Evolutionary conservation across 257 asterid species (phyloP).

Genomic region (Capsicum pubescens): DNA sequence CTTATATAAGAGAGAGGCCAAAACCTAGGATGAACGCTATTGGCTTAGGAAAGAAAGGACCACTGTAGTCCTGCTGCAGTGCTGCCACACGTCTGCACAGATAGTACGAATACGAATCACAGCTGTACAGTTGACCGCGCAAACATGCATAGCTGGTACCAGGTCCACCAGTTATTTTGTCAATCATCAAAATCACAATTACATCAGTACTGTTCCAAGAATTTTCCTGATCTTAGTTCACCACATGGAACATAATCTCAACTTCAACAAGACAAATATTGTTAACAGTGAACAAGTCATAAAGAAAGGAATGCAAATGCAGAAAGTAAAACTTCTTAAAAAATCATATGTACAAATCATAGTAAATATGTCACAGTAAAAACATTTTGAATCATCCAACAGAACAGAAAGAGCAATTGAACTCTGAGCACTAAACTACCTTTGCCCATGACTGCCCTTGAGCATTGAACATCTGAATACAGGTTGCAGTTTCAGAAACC

Average conservation of each 20-base stretch:
- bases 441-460: conserved; percentile 72
- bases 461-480: conserved; percentile 84
- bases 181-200: no score
- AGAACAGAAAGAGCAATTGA: background rate
- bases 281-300: conserved; percentile 14
- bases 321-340: conserved; percentile 16
- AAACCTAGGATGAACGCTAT: no score
- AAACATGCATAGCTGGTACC: no score
- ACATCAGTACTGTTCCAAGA: background rate
- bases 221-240: conserved; percentile 24
- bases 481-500: conserved; percentile 82
- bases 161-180: no score
- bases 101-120: no score
- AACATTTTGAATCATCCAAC: background rate
- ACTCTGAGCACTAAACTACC: conserved; percentile 48
- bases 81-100: no score
- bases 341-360: conserved; percentile 11
- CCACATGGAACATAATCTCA: background rate
- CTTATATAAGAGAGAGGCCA: no score
- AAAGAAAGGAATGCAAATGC: conserved; percentile 2
- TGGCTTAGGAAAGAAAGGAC: no score
- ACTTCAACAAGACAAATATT: background rate
- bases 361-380: conserved; percentile 4
- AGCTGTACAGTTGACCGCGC: no score
- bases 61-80: no score